Percentiles rank a stretch among this genome's conserved stretches.
Evolutionary conservation across 345 rosid genomes (phyloP).

Genomic region (Theobroma cacao): DNA sequence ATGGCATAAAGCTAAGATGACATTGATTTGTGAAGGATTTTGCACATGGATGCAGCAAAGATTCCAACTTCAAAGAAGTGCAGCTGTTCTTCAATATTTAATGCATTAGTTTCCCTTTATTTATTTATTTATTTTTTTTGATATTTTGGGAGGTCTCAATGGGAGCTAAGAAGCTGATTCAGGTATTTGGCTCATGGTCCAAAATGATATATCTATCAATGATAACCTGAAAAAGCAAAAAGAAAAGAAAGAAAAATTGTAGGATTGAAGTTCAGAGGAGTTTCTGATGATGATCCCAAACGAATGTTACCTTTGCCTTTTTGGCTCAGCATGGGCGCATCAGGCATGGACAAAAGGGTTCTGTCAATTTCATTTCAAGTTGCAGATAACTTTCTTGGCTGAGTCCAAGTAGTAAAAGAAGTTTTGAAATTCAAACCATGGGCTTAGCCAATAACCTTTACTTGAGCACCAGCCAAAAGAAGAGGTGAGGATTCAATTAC

Average conservation of each 20-base stretch:
- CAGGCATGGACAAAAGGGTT: background rate
- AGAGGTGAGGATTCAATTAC: conserved; percentile 15
- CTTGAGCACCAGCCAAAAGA: background rate
- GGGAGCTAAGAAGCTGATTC: background rate
- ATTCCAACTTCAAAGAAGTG: background rate
- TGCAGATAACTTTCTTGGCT: background rate
- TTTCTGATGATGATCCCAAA: too few species aligned
- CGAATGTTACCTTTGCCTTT: background rate
- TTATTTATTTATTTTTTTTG: background rate
- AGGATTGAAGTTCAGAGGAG: background rate
- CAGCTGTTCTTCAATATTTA: background rate
- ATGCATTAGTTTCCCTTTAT: background rate
- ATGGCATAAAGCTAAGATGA: background rate
- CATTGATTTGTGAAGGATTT: background rate
- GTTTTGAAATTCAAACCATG: conserved; percentile 15
- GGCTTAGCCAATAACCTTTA: background rate
- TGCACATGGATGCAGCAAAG: too few species aligned
- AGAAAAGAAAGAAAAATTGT: background rate
- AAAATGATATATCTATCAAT: background rate
- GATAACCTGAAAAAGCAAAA: background rate
- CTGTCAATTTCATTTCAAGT: background rate
- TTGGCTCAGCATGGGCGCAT: background rate
- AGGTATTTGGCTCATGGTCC: background rate
- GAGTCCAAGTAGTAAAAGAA: background rate
- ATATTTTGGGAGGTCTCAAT: background rate